Evolutionary conservation across 495 filamentous ascomycete genomes (phyloP), one percentile per base, ranked within the genome.

Genomic region (Penicillium silybi): DNA sequence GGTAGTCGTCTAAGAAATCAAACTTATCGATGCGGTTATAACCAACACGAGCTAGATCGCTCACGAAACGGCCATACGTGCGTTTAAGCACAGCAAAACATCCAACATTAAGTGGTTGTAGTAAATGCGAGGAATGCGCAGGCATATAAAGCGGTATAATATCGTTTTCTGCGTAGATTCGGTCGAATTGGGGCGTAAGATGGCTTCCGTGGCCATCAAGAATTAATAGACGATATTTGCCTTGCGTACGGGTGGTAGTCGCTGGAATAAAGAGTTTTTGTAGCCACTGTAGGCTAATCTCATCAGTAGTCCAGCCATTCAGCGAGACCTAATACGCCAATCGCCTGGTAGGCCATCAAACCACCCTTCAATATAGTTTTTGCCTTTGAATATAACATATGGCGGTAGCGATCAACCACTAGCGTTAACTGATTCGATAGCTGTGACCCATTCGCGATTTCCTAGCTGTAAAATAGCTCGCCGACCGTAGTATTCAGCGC

Each of bases 1-100:
- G 49, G 39, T 52, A 53, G 10, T 46, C 32, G 11, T 19, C 29
- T 10, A 54, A 34, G 40, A 58, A 54, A 43, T 58, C 46, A 13
- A 54, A 41, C 44, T 58, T 54, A 32, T 32, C 27, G 6, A 32
- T 32, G 11, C 11, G 27, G 27, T 32, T 32, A 32, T 32, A 32
- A 6, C 27, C 27, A 32, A 32, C 27, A 11, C 27, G 27, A 32
- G 27, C 27, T 32, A 32, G 27, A 32, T 32, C 27, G 27, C 27
- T 32, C 27, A 32, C 27, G 11, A 32, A 32, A 11, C 27, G 27
- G 27, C 27, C 27, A 32, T 32, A 32, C 27, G 27, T 11, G 27
- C 27, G 27, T 11, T 32, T n/a, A n/a, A n/a, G n/a, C n/a, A n/a
- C n/a, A n/a, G n/a, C n/a, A n/a, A n/a, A n/a, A n/a, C n/a, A n/a